These are phyloP conservation scores for Sparassis latifolia DNA, from an alignment of 1,284 basidiomycete genomes.

Conservation along the genomic window DNA sequence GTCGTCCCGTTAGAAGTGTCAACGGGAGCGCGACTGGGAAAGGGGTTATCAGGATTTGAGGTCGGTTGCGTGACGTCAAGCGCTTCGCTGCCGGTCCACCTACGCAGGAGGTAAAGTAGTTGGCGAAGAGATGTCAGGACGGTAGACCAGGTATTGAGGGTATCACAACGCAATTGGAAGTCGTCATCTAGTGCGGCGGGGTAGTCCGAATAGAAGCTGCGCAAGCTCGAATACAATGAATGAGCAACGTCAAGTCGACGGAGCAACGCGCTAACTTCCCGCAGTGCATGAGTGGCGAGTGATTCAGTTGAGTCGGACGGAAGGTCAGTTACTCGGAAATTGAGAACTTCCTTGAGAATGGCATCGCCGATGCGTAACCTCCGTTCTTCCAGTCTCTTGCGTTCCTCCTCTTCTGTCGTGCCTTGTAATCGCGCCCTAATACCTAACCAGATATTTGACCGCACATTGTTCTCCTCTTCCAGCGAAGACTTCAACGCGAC, in stretches of 20 bases:
- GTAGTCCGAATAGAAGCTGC: conserved; percentile 77
- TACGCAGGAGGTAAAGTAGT: conserved; percentile 73
- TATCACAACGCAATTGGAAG: conserved; percentile 78
- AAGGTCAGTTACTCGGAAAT: conserved; percentile 55
- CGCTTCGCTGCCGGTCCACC: conserved; percentile 91
- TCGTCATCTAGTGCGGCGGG: conserved; percentile 56
- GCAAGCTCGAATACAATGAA: conserved; percentile 82
- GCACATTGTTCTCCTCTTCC: conserved; percentile 62
- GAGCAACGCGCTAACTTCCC: conserved; percentile 71
- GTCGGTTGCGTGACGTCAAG: conserved; percentile 80
- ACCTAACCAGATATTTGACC: conserved; percentile 82
- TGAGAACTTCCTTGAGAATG: conserved; percentile 78
- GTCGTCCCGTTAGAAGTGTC: conserved; percentile 50
- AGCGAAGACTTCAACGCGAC: conserved; percentile 61
- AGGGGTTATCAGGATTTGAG: conserved; percentile 13
- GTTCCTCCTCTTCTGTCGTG: conserved; percentile 78
- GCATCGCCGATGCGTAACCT: conserved; percentile 75
- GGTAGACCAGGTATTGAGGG: conserved; percentile 86
- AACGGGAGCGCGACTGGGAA: conserved; percentile 6
- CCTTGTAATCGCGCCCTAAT: conserved; percentile 84
- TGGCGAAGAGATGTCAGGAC: conserved; percentile 74
- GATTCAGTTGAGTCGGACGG: conserved; percentile 32
- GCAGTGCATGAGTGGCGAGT: conserved; percentile 48
- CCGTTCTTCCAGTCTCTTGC: conserved; percentile 75
- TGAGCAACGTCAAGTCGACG: conserved; percentile 79